Evolutionary conservation across 352 stramenopile genomes (phyloP).

Genomic region (Phytophthora megakarya): DNA sequence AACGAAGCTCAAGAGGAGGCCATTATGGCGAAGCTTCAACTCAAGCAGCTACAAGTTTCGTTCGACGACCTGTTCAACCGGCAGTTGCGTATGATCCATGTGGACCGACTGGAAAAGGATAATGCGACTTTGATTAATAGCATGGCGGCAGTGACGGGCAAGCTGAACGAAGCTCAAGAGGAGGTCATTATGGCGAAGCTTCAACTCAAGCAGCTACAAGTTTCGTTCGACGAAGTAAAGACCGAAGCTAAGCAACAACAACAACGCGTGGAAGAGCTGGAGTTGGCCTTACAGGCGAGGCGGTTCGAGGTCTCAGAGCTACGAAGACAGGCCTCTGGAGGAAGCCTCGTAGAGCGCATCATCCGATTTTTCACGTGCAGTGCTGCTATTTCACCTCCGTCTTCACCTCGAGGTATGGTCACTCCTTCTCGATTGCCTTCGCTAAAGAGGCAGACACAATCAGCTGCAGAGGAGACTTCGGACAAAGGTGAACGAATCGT

Average conservation of each 20-base stretch:
- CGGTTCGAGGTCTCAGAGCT: slow-evolving; percentile 59
- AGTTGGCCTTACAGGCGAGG: slow-evolving; percentile 56
- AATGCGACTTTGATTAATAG: slow-evolving; percentile 51
- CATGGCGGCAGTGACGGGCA: slow-evolving; percentile 46
- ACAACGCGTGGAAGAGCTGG: slow-evolving; percentile 60
- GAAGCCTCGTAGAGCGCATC: slow-evolving; percentile 63
- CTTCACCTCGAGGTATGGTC: slow-evolving; percentile 45
- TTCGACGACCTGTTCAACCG: slow-evolving; percentile 68
- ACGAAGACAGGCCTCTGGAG: slow-evolving; percentile 38
- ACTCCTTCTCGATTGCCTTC: slow-evolving; percentile 34
- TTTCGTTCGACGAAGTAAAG: slow-evolving; percentile 56
- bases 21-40: slow-evolving; percentile 49
- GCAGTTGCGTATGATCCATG: slow-evolving; percentile 71
- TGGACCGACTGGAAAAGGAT: slow-evolving; percentile 72
- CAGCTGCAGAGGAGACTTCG: slow-evolving; percentile 35
- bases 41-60: slow-evolving; percentile 59
- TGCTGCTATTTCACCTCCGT: slow-evolving; percentile 48
- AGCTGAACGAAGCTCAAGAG: slow-evolving; percentile 45
- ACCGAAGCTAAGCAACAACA: slow-evolving; percentile 63
- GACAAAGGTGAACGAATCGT: slow-evolving; percentile 40
- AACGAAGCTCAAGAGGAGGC: slow-evolving; percentile 50
- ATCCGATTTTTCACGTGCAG: slow-evolving; percentile 90
- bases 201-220: slow-evolving; percentile 62
- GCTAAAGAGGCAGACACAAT: slow-evolving; percentile 37
- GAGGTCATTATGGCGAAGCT: slow-evolving; percentile 51